These are phyloP conservation scores for Naganishia vishniacii DNA, from an alignment of 768 basidiomycete species.

Conservation along the genomic window DNA sequence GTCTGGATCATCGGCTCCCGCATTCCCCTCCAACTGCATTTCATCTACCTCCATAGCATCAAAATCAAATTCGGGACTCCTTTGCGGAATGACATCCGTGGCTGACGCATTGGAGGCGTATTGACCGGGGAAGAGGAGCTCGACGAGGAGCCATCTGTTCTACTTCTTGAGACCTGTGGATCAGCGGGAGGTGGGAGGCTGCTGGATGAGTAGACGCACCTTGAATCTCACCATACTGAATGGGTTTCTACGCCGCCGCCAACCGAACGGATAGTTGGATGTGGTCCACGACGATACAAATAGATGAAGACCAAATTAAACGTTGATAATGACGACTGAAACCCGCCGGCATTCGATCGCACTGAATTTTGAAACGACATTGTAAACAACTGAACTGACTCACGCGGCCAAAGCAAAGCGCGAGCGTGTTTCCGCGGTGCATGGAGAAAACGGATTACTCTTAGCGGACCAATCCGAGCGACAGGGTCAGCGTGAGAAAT, in stretches of 20 bases:
- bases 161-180: not conserved
- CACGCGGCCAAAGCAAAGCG: not conserved
- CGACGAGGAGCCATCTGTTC: slow-evolving; percentile 30
- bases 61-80: not conserved
- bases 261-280: not conserved
- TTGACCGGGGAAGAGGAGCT: slow-evolving; percentile 26
- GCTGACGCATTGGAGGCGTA: not conserved
- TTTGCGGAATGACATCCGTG: not conserved
- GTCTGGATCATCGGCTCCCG: slow-evolving; percentile 5
- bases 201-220: not conserved
- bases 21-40: slow-evolving; percentile 11
- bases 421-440: not conserved
- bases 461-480: not conserved
- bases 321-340: slow-evolving; percentile 2
- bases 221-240: slow-evolving; percentile 25
- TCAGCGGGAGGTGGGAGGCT: not conserved
- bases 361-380: slow-evolving; percentile 1
- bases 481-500: slow-evolving; percentile 6
- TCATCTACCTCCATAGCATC: no score
- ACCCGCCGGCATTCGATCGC: not conserved
- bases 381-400: slow-evolving; percentile 15
- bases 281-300: not conserved
- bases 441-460: no score
- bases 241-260: no score
- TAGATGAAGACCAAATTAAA: not conserved